Conservation (phyloP, 306 rosid genomes). For the Prunus armeniaca region DNA sequence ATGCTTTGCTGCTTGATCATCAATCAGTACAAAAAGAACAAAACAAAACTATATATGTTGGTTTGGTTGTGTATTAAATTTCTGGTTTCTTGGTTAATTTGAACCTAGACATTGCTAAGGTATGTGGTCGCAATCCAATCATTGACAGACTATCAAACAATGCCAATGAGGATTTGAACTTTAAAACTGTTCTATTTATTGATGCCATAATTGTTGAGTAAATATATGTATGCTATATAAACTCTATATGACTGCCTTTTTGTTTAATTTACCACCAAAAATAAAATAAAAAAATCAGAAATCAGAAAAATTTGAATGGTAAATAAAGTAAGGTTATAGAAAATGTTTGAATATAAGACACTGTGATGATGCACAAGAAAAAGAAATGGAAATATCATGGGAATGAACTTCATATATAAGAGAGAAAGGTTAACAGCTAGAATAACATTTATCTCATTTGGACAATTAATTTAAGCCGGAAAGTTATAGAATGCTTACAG, state of each 20-base stretch:
- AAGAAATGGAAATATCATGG: neutral
- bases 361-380: neutral
- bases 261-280: too few species aligned
- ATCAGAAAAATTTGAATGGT: too few species aligned
- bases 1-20: slow-evolving; percentile 39
- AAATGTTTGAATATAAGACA: neutral
- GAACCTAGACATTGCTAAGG: neutral
- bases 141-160: neutral
- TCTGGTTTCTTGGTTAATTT: neutral
- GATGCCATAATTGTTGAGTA: neutral
- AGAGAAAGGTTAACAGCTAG: neutral
- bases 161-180: neutral
- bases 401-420: too few species aligned
- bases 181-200: neutral
- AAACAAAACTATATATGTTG: neutral
- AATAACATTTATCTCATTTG: neutral
- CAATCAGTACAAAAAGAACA: neutral
- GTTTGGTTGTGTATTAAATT: neutral
- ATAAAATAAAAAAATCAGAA: too few species aligned
- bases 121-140: neutral
- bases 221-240: neutral
- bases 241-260: neutral
- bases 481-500: neutral
- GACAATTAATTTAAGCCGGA: neutral
- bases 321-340: neutral